Conservation (phyloP, 768 basidiomycete species). For the Auriculariales sp. region DNA sequence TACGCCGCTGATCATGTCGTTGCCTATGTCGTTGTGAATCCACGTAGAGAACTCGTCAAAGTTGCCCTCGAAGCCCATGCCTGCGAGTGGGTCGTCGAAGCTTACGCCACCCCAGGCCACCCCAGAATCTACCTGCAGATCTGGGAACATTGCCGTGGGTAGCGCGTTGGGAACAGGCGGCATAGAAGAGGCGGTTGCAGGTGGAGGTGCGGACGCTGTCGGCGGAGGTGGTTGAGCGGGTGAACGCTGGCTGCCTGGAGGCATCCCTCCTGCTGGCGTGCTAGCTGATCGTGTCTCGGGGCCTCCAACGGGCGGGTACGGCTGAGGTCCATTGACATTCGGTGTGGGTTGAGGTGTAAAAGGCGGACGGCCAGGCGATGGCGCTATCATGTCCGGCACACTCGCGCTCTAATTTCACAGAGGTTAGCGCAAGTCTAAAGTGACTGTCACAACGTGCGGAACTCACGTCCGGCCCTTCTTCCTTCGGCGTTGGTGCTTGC, state of each 20-base stretch:
- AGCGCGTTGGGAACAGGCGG: neutral
- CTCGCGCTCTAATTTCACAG: neutral
- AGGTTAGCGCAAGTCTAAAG: neutral
- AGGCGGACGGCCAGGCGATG: neutral
- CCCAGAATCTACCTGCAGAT: neutral
- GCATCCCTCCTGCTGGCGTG: neutral
- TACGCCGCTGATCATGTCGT: no score
- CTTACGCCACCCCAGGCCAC: neutral
- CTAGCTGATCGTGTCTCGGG: neutral
- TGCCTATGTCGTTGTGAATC: neutral
- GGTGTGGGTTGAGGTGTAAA: neutral
- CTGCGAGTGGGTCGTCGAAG: neutral
- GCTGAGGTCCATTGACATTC: neutral
- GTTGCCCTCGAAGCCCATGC: neutral
- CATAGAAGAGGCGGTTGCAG: neutral
- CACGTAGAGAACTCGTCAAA: neutral
- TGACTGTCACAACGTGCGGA: neutral
- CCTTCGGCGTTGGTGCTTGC: neutral
- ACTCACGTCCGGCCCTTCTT: neutral
- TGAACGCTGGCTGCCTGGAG: no score
- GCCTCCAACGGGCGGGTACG: neutral
- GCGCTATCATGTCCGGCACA: neutral
- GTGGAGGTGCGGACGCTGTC: neutral
- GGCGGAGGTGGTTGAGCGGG: neutral
- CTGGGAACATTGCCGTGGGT: neutral